These are phyloP conservation scores for Ustilago trichophora DNA, from an alignment of 1,284 basidiomycete species.

Conservation along the genomic window DNA sequence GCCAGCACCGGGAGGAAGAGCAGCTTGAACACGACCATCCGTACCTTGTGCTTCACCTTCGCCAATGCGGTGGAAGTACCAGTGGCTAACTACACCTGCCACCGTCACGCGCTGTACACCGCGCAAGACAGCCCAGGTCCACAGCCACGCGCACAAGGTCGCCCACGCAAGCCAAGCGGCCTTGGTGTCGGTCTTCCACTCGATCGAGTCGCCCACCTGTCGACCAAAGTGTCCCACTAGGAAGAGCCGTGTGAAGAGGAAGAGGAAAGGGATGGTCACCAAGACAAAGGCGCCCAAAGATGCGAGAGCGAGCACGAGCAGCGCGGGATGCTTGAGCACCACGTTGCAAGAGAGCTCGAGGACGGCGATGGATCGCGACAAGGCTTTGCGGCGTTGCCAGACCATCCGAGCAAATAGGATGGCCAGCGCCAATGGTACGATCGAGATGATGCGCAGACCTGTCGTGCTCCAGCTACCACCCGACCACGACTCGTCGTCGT, in stretches of 20 bases:
- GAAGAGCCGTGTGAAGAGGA: slow-evolving; percentile 79
- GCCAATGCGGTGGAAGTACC: slow-evolving; percentile 78
- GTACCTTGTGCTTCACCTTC: slow-evolving; percentile 8
- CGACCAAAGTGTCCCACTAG: slow-evolving; percentile 65
- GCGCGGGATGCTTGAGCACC: slow-evolving; percentile 79
- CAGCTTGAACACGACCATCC: slow-evolving; percentile 9
- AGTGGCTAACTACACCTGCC: slow-evolving; percentile 85
- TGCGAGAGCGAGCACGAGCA: slow-evolving; percentile 80
- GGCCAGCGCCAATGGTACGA: slow-evolving; percentile 78
- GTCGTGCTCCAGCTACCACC: slow-evolving; percentile 80
- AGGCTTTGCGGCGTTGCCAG: slow-evolving; percentile 73
- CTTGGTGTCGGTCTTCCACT: slow-evolving; percentile 81
- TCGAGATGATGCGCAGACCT: slow-evolving; percentile 82
- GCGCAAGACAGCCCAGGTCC: slow-evolving; percentile 88
- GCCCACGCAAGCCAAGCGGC: slow-evolving; percentile 82
- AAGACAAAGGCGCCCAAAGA: slow-evolving; percentile 79
- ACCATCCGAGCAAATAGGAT: slow-evolving; percentile 78
- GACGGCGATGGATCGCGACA: slow-evolving; percentile 75
- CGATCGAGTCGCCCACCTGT: slow-evolving; percentile 62
- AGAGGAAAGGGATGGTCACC: slow-evolving; percentile 81
- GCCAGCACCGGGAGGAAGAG: background rate
- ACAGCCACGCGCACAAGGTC: slow-evolving; percentile 79
- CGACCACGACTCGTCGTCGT: slow-evolving; percentile 75
- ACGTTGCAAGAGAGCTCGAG: slow-evolving; percentile 82
- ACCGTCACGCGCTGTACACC: slow-evolving; percentile 81